Evolutionary conservation across 139 green algal genomes (phyloP), one percentile per base, ranked within the genome.

Genomic region (Chlamydomonas schloesseri): DNA sequence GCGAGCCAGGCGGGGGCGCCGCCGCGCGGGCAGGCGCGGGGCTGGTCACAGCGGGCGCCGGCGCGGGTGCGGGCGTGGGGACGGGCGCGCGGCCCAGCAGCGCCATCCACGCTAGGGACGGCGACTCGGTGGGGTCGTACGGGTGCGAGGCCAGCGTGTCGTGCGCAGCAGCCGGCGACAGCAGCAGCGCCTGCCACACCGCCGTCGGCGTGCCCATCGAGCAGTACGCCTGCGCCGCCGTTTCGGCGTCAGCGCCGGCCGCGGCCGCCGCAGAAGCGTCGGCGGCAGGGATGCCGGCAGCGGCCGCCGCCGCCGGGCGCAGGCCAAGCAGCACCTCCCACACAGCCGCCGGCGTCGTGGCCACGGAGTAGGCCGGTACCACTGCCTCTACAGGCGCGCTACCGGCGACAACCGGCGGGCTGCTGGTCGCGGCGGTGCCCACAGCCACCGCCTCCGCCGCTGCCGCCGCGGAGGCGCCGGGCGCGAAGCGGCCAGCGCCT

Each of bases 171-270:
- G 29, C 31, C 2, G 57, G 33, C 57, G 58, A 6, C 31, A 69
- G 53, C 37, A 83, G 34, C 4, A 71, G 75, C 57, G 55, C 75
- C 36, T 71, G 58, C 75, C 75, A 71, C 34, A 82, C 55, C 8
- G 23, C 58, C 11, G 28, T 0, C 3, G 75, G 75, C 24, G 75
- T 71, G 57, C 57, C 21, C 0, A 72, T 0, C 0, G 75, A 55
- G 55, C 55, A 71, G 75, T 71, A 82, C 6, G 21, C 21, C 14
- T 10, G 1, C 14, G n/a, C 6, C 13, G 65, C n/a, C n/a, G 65
- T 5, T 14, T 13, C 11, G 65, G n/a, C 18, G 1, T 13, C n/a
- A n/a, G 5, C 65, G n/a, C 53, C 53, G 55, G 33, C 9, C 0
- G 31, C 46, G 26, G 72, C 28, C 47, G 72, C n/a, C 1, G 47